Percentiles rank a stretch among this genome's conserved stretches.
These are phyloP conservation scores for Panicum virgatum DNA, from an alignment of 202 grass and related monocot species.

Conservation along the genomic window DNA sequence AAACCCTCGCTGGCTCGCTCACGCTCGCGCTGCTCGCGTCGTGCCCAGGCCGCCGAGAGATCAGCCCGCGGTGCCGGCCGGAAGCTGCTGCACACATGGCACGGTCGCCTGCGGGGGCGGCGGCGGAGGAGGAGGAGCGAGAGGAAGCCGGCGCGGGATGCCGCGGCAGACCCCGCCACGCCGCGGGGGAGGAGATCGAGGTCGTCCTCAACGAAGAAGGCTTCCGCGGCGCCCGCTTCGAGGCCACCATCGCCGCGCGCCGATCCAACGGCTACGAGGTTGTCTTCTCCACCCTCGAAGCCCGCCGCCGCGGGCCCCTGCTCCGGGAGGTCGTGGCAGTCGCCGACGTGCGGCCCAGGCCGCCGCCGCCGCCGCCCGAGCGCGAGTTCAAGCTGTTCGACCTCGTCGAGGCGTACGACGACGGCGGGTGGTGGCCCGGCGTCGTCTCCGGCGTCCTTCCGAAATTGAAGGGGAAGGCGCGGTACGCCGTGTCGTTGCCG, in stretches of 20 bases:
- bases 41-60: neutral
- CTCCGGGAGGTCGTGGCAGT: constrained; percentile 27
- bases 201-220: constrained; percentile 33
- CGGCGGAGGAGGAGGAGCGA: neutral
- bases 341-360: constrained; percentile 27
- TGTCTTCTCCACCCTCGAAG: constrained; percentile 34
- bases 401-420: constrained; percentile 59
- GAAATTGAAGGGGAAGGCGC: neutral
- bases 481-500: constrained; percentile 50
- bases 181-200: constrained; percentile 48
- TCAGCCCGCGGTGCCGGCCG: too few relatives aligned
- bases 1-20: too few relatives aligned
- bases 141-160: neutral
- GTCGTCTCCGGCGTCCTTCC: constrained; percentile 40
- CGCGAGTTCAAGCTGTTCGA: constrained; percentile 34
- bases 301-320: neutral
- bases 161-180: neutral
- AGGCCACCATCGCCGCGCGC: constrained; percentile 43
- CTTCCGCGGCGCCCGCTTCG: constrained; percentile 55
- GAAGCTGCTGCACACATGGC: neutral
- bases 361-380: neutral
- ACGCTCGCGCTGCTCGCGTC: too few relatives aligned
- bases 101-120: neutral
- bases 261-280: constrained; percentile 26
- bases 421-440: constrained; percentile 69